Conservation (phyloP, 2,329 filamentous ascomycete genomes). For the Aspergillus fumigatus region DNA sequence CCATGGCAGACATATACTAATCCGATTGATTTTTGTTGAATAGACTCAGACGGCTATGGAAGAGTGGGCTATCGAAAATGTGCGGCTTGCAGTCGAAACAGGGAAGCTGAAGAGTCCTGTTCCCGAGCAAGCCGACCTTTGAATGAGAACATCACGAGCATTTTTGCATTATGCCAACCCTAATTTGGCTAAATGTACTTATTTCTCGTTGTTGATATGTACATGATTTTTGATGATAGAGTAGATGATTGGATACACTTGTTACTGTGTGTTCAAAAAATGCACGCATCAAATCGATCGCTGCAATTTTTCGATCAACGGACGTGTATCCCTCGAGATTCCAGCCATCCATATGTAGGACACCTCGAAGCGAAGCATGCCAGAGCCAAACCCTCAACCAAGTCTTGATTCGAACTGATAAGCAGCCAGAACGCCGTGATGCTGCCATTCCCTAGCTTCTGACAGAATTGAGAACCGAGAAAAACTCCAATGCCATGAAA, state of each 20-base stretch:
- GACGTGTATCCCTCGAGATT: background rate
- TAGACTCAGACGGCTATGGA: slow-evolving; percentile 62
- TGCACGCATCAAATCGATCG: slow-evolving; percentile 1
- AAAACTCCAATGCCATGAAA: slow-evolving; percentile 18
- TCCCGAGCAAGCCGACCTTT: slow-evolving; percentile 60
- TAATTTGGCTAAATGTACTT: background rate
- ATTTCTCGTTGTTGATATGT: background rate
- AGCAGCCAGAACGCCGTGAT: slow-evolving; percentile 21
- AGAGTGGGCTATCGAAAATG: slow-evolving; percentile 68
- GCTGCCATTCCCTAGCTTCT: slow-evolving; percentile 16
- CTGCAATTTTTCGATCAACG: background rate
- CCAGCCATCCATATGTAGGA: background rate
- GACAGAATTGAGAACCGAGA: slow-evolving; percentile 10
- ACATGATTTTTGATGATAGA: slow-evolving; percentile 9
- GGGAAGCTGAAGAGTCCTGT: slow-evolving; percentile 65
- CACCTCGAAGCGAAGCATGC: background rate
- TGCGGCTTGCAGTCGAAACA: slow-evolving; percentile 57
- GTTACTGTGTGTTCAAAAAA: background rate
- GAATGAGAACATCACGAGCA: background rate
- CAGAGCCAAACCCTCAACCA: background rate
- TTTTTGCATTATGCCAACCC: background rate
- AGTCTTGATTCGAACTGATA: slow-evolving; percentile 1
- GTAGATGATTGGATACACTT: background rate
- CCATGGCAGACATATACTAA: background rate
- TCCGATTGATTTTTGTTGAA: background rate